Base-by-base conservation (phyloP, 306 rosid genomes). In the Fragaria ananassa region DNA sequence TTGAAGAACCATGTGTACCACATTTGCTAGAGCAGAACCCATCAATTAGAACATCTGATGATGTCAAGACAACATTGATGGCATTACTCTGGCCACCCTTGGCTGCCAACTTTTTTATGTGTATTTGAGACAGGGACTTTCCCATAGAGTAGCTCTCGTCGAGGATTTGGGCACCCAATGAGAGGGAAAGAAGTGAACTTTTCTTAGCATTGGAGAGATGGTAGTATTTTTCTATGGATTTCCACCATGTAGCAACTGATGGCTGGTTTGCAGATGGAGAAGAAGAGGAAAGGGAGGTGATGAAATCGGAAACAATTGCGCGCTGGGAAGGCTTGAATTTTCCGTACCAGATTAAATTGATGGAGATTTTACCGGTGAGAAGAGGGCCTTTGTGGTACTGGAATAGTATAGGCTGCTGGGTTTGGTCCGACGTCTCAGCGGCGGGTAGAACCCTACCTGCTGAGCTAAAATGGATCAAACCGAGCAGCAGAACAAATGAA, bases 331-430 rank as follows among this genome's bases (percentile, higher is more conserved):
- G 87, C 3, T 39, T 87, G 89, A 93, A 93, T 10, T 78, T 83
- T 5, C 93, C 98, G 51, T 93, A 93, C 94, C 94, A 93, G 4
- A 93, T 86, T 13, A 93, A 85, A 76, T 93, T 88, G 71, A 89
- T 18, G 67, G 92, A 76, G 81, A 83, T 63, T 46, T 85, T 82
- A 0, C 93, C 91, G 0, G 56, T 37, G 1, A 90, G 89, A 44
- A 93, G 94, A 69, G 91, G 81, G 53, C 98, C 98, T 21, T 85
- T 88, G 81, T 93, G 98, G 91, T 89, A 93, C 49, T 88, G 84
- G 64, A 93, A 91, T 4, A 79, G 74, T 11, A 90, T 3, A 5
- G 72, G 71, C 6, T 82, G 76, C 18, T 86, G 80, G 54, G 79
- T 77, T 54, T 83, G 76, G 15, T 83, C 44, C 0, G 88, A 80